These are phyloP conservation scores for Sclerotinia minor DNA, from an alignment of 2,329 filamentous ascomycete species.

Conservation along the genomic window DNA sequence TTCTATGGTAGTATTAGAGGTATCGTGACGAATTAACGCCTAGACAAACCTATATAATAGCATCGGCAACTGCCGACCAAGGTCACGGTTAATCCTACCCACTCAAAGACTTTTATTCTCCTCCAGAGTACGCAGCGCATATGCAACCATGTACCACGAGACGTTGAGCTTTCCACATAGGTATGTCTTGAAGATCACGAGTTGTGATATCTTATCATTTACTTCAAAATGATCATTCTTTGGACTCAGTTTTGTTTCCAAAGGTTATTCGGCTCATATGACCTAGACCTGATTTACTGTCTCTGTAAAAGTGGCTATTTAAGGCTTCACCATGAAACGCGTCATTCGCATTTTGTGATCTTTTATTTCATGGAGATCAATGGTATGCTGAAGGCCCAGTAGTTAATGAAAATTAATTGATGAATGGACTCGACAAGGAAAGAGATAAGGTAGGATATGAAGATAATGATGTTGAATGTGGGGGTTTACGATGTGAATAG, in stretches of 20 bases:
- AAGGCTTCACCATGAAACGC: too few relatives aligned
- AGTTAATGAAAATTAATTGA: too few relatives aligned
- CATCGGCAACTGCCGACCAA: constrained; percentile 6
- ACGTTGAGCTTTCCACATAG: neutral
- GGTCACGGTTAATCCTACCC: neutral
- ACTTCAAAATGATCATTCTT: too few relatives aligned
- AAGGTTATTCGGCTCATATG: neutral
- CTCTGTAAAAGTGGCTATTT: too few relatives aligned
- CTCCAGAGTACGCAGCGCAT: too few relatives aligned
- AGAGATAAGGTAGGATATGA: neutral
- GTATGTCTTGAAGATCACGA: neutral
- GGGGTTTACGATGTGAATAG: neutral
- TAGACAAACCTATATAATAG: neutral
- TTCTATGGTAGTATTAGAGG: neutral
- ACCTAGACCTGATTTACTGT: neutral
- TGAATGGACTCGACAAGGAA: too few relatives aligned
- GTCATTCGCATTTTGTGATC: too few relatives aligned
- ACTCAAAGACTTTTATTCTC: neutral
- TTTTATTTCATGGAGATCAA: too few relatives aligned
- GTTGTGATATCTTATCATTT: neutral
- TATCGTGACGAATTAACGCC: neutral
- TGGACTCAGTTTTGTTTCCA: neutral
- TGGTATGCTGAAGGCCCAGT: too few relatives aligned
- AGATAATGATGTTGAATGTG: neutral
- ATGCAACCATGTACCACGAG: too few relatives aligned